Conservation (phyloP, 345 rosid genomes). For the Rhizophora mangle region DNA sequence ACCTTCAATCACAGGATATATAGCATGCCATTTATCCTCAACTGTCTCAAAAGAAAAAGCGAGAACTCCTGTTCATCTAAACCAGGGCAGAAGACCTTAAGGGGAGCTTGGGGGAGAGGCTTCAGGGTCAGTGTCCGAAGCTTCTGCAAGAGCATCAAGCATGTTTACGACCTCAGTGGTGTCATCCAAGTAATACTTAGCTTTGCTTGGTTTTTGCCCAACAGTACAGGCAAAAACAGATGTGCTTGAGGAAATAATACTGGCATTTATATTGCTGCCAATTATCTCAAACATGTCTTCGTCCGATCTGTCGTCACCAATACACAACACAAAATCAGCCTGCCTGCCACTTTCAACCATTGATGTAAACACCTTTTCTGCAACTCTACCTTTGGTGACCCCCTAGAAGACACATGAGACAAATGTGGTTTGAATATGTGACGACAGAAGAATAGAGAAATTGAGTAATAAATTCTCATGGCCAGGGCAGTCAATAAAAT, state of each 20-base stretch:
- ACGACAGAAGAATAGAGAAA: neutral
- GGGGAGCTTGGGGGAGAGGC: constrained; percentile 30
- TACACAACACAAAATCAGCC: constrained; percentile 65
- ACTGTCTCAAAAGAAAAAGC: neutral
- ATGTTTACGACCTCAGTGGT: constrained; percentile 49
- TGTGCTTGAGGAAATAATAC: constrained; percentile 38
- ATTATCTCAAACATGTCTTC: constrained; percentile 77
- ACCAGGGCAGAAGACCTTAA: constrained; percentile 13
- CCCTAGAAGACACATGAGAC: constrained; percentile 40
- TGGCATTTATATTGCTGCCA: constrained; percentile 34
- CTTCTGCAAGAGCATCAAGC: constrained; percentile 63
- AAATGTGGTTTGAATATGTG: neutral
- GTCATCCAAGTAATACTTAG: constrained; percentile 81
- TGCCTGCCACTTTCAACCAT: constrained; percentile 44
- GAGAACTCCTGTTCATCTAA: constrained; percentile 11
- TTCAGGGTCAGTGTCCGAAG: constrained; percentile 37
- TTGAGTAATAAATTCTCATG: neutral
- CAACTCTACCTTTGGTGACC: constrained; percentile 58
- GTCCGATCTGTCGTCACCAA: constrained; percentile 73
- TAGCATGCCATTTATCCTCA: constrained; percentile 13
- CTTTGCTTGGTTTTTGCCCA: constrained; percentile 97
- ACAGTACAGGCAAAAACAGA: constrained; percentile 83
- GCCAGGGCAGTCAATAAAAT: no score
- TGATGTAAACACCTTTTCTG: constrained; percentile 51
- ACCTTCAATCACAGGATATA: constrained; percentile 16